Percentiles rank a stretch among this genome's conserved stretches.
phyloP scores from a whole-genome alignment of 106 monocot genomes.

The Dendrobium nobile region DNA sequence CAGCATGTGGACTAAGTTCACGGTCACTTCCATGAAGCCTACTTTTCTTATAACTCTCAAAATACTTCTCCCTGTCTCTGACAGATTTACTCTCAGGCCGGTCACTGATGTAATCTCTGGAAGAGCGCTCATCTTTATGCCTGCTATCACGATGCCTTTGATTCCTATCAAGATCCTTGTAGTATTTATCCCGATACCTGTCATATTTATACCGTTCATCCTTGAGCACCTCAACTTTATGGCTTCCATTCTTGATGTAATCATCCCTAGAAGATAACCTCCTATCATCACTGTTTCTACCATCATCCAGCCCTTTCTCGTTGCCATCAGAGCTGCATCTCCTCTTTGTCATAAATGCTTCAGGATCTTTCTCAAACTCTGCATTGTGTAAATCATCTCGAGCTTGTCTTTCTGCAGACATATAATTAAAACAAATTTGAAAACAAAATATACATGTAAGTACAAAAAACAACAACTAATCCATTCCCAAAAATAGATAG shows the following conservation, averaged over 20 bases:
- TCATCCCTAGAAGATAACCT: slow-evolving; percentile 39
- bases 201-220: slow-evolving; percentile 40
- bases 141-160: slow-evolving; percentile 27
- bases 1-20: slow-evolving; percentile 34
- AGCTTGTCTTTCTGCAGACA: neutral
- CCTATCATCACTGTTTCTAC: slow-evolving; percentile 30
- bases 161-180: slow-evolving; percentile 43
- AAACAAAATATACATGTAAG: neutral
- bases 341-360: slow-evolving; percentile 29
- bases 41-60: slow-evolving; percentile 47
- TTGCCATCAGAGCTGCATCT: slow-evolving; percentile 34
- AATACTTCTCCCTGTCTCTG: slow-evolving; percentile 29
- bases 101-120: slow-evolving; percentile 29
- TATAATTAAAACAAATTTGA: neutral
- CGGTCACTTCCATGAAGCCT: slow-evolving; percentile 43
- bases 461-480: neutral
- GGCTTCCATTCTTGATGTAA: slow-evolving; percentile 29
- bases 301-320: slow-evolving; percentile 37
- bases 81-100: slow-evolving; percentile 37
- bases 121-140: slow-evolving; percentile 25
- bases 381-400: slow-evolving; percentile 11
- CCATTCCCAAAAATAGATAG: neutral
- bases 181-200: slow-evolving; percentile 37
- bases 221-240: slow-evolving; percentile 47
- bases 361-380: slow-evolving; percentile 35